These are phyloP conservation scores for Mycena maculata DNA, from an alignment of 768 basidiomycete species.

Conservation along the genomic window DNA sequence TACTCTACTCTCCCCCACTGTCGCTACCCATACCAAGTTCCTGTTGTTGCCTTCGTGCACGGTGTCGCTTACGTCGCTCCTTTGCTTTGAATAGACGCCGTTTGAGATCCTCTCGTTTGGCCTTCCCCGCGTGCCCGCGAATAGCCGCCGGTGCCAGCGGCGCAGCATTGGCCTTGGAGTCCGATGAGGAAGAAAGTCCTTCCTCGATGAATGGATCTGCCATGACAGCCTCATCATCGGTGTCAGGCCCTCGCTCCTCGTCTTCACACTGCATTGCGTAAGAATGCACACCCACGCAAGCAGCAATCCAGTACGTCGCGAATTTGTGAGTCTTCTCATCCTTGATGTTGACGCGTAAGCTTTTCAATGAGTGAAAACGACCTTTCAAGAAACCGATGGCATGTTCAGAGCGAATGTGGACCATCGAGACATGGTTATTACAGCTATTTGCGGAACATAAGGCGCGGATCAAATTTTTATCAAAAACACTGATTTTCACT, in stretches of 20 bases:
- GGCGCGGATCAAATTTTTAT: too few species aligned
- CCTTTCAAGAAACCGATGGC: slow-evolving; percentile 15
- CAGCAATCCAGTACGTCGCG: slow-evolving; percentile 39
- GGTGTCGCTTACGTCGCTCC: not conserved
- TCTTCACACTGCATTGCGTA: slow-evolving; percentile 39
- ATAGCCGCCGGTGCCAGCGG: not conserved
- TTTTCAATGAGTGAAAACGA: slow-evolving; percentile 5
- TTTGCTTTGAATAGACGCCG: slow-evolving; percentile 9
- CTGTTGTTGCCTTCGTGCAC: not conserved
- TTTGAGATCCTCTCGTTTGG: slow-evolving; percentile 3
- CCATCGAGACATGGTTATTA: too few species aligned
- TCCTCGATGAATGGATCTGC: too few species aligned
- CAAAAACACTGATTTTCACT: too few species aligned
- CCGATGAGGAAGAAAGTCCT: slow-evolving; percentile 8
- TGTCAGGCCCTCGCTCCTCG: slow-evolving; percentile 23
- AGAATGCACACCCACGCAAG: slow-evolving; percentile 40
- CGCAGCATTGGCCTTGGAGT: not conserved
- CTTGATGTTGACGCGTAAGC: slow-evolving; percentile 22
- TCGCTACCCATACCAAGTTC: slow-evolving; percentile 11
- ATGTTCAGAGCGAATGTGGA: slow-evolving; percentile 14
- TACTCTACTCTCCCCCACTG: not conserved
- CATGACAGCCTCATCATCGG: slow-evolving; percentile 14
- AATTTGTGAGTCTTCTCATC: too few species aligned
- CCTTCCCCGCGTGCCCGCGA: not conserved
- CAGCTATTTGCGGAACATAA: too few species aligned